Conservation (phyloP, 139 green algal genomes). For the Yamagishiella unicocca region DNA sequence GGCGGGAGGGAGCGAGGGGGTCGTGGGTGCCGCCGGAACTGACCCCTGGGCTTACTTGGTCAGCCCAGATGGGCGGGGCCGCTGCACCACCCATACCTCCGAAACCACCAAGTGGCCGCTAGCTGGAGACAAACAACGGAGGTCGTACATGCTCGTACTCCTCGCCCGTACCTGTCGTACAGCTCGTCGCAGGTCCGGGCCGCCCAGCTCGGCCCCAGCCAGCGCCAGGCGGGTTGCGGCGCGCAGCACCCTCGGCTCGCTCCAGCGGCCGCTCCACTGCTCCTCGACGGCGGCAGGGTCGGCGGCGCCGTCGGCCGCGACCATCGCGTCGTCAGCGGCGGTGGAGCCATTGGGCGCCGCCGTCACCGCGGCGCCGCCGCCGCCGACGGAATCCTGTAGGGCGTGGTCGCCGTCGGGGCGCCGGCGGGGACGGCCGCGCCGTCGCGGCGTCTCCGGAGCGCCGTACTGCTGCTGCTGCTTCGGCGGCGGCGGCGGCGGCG, state of each 20-base stretch:
- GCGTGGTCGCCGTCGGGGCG: neutral
- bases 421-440: neutral
- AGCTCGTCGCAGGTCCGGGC: neutral
- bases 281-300: neutral
- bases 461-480: neutral
- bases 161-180: slow-evolving; percentile 18
- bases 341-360: neutral
- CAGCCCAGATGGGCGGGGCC: too few relatives aligned
- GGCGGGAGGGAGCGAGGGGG: too few relatives aligned
- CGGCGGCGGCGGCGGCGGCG: too few relatives aligned
- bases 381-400: neutral
- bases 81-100: too few relatives aligned
- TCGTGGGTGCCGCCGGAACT: too few relatives aligned
- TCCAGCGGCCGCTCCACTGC: slow-evolving; percentile 8
- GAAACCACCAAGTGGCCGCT: too few relatives aligned
- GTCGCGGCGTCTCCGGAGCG: neutral
- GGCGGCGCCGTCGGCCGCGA: neutral
- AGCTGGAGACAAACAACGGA: too few relatives aligned
- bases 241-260: slow-evolving; percentile 20
- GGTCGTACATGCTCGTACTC: too few relatives aligned
- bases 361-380: neutral
- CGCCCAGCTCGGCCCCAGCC: slow-evolving; percentile 30
- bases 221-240: slow-evolving; percentile 39
- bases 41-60: too few relatives aligned
- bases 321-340: slow-evolving; percentile 22